phyloP scores from a whole-genome alignment of 2,329 filamentous ascomycete genomes.

The Sarocladium oryzae region DNA sequence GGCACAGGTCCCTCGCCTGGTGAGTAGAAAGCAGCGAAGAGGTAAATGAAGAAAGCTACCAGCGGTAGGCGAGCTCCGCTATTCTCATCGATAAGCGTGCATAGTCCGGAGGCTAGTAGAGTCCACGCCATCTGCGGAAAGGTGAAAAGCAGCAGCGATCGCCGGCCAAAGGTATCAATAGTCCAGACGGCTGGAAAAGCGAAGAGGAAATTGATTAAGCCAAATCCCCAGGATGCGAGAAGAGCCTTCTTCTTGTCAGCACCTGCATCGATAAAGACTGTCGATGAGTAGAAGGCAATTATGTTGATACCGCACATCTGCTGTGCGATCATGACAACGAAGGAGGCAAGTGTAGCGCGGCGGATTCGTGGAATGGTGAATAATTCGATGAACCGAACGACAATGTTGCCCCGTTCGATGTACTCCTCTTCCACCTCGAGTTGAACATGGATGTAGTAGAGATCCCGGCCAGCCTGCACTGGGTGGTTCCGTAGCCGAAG shows the following conservation, averaged over 20 bases:
- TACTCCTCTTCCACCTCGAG: constrained; percentile 53
- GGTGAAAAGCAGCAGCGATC: constrained; percentile 39
- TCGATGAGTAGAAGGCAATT: constrained; percentile 69
- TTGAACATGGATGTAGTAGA: constrained; percentile 60
- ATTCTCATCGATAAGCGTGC: constrained; percentile 41
- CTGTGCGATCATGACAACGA: constrained; percentile 73
- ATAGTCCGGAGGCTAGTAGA: constrained; percentile 36
- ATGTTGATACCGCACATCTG: constrained; percentile 68
- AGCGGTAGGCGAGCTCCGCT: constrained; percentile 32
- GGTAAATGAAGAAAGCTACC: constrained; percentile 50
- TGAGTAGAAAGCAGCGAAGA: constrained; percentile 46
- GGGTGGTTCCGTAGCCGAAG: constrained; percentile 44
- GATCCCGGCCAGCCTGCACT: constrained; percentile 53
- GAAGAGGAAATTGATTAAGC: constrained; percentile 52
- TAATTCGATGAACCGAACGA: constrained; percentile 56
- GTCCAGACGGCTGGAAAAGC: constrained; percentile 53
- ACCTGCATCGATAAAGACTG: constrained; percentile 53
- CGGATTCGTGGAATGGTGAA: constrained; percentile 65
- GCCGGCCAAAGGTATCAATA: constrained; percentile 51
- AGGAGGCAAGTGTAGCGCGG: constrained; percentile 68
- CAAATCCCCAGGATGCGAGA: constrained; percentile 52
- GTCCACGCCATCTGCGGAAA: constrained; percentile 38
- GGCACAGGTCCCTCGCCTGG: constrained; percentile 59
- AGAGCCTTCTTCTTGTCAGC: constrained; percentile 49
- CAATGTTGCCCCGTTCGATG: constrained; percentile 46